These are phyloP conservation scores for Flueggea neowawraea DNA, from an alignment of 441 rosid genomes.

Conservation along the genomic window DNA sequence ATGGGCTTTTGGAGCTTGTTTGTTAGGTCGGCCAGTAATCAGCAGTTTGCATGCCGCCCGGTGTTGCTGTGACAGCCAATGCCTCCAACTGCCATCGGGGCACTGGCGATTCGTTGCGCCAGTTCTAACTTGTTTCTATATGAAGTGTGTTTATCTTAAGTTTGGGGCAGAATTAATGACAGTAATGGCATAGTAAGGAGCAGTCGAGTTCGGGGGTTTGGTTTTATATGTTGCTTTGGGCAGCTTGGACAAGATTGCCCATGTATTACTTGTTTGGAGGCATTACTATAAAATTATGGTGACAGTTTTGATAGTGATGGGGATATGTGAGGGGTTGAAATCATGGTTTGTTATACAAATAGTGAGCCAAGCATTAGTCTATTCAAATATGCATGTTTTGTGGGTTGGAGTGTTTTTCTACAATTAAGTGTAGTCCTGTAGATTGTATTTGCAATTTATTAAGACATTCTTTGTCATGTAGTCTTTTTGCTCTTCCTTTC, in stretches of 20 bases:
- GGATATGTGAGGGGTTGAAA: neutral
- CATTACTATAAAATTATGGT: conserved; percentile 20
- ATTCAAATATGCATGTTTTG: too few species aligned
- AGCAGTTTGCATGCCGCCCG: conserved; percentile 29
- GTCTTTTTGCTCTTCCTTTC: too few species aligned
- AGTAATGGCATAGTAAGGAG: conserved; percentile 21
- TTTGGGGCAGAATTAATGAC: conserved; percentile 25
- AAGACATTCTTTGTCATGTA: too few species aligned
- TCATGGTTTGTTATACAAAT: too few species aligned
- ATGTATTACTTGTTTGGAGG: conserved; percentile 14
- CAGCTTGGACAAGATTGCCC: conserved; percentile 19
- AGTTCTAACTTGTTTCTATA: conserved; percentile 44
- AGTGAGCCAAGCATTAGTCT: too few species aligned
- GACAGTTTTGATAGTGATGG: conserved; percentile 35
- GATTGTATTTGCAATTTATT: too few species aligned
- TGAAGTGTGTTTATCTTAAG: conserved; percentile 37
- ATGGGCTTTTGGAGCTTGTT: conserved; percentile 33
- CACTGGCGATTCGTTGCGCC: conserved; percentile 43
- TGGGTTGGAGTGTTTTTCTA: too few species aligned
- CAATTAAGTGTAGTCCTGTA: too few species aligned
- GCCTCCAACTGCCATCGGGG: conserved; percentile 44
- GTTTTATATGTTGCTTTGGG: conserved; percentile 20
- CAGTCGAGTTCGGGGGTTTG: conserved; percentile 21
- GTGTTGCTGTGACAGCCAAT: conserved; percentile 31
- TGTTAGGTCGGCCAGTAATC: conserved; percentile 30